Evolutionary conservation across 345 rosid genomes (phyloP), one percentile per base, ranked within the genome.

Genomic region (Moringa oleifera): DNA sequence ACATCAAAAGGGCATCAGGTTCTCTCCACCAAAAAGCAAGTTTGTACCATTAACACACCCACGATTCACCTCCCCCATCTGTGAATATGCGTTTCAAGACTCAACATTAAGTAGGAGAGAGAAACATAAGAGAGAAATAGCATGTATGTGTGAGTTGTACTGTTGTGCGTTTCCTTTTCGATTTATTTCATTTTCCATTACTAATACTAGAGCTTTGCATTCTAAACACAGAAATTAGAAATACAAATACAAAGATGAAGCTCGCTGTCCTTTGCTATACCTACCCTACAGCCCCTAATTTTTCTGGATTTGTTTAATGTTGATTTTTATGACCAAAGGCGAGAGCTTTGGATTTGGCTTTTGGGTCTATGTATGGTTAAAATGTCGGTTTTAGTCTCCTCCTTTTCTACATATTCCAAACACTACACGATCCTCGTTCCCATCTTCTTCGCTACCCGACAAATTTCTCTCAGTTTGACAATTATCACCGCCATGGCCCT

Each of bases 1-100:
- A 71, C 90, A 80, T 85, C 85, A 82, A 74, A 75, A 78, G 74
- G 78, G 85, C 78, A 85, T 78, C 87, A 67, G 79, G 80, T 76
- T 79, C 85, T 64, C 72, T 36, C 55, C 54, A 23, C 75, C 47
- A 65, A 59, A 80, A 75, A 72, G 68, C 51, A 60, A 66, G 57
- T 24, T 60, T 57, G 63, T 56, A 62, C 57, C 61, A 10, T 68
- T 70, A 58, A 55, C 59, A 33, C 37, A 33, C 51, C 58, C 57
- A 51, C 59, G 58, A 65, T 75, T 71, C 79, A 67, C 63, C 37
- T 33, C 68, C 53, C 71, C 53, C 64, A 21, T 33, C 33, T 72
- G 45, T 68, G 71, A 73, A 78, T 77, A 77, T 78, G 69, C 78
- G 66, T 55, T 74, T 11, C 45, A 55, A 25, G 55, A 61, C 20